Evolutionary conservation across 306 rosid species (phyloP).

Genomic region (Gynostemma pentaphyllum): DNA sequence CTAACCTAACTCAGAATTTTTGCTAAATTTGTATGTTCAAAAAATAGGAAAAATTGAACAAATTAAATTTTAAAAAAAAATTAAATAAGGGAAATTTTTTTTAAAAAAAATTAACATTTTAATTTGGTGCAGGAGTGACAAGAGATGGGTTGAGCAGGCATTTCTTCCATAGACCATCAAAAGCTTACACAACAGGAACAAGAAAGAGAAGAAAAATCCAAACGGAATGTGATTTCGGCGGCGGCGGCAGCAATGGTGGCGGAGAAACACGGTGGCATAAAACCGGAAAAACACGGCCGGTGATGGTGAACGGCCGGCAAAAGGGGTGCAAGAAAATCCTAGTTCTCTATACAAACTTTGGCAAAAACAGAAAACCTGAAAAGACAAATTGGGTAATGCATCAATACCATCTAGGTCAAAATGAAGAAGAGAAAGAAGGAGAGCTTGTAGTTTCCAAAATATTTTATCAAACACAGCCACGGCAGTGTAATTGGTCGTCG

Average conservation of each 20-base stretch:
- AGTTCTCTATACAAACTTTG: slow-evolving; percentile 84
- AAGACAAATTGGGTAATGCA: slow-evolving; percentile 99
- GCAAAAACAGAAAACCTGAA: slow-evolving; percentile 85
- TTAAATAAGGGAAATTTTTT: background rate
- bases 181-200: slow-evolving; percentile 95
- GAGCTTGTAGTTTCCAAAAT: slow-evolving; percentile 93
- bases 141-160: slow-evolving; percentile 94
- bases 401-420: slow-evolving; percentile 79
- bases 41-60: too few species aligned
- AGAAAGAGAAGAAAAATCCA: slow-evolving; percentile 89
- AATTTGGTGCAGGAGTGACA: slow-evolving; percentile 47
- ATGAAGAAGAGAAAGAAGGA: slow-evolving; percentile 90
- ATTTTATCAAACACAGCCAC: slow-evolving; percentile 89
- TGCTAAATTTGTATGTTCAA: background rate
- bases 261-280: slow-evolving; percentile 98
- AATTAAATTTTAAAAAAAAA: background rate
- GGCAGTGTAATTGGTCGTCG: slow-evolving; percentile 82
- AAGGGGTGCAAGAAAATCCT: slow-evolving; percentile 94
- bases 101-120: background rate
- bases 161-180: slow-evolving; percentile 93
- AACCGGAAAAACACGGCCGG: slow-evolving; percentile 91
- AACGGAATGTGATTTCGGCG: slow-evolving; percentile 56
- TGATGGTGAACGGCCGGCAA: slow-evolving; percentile 73
- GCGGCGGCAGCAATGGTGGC: slow-evolving; percentile 36
- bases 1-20: slow-evolving; percentile 10